These are phyloP conservation scores for Haplosporangium sp. DNA, from an alignment of 371 early-diverging fungal genomes.

Conservation along the genomic window DNA sequence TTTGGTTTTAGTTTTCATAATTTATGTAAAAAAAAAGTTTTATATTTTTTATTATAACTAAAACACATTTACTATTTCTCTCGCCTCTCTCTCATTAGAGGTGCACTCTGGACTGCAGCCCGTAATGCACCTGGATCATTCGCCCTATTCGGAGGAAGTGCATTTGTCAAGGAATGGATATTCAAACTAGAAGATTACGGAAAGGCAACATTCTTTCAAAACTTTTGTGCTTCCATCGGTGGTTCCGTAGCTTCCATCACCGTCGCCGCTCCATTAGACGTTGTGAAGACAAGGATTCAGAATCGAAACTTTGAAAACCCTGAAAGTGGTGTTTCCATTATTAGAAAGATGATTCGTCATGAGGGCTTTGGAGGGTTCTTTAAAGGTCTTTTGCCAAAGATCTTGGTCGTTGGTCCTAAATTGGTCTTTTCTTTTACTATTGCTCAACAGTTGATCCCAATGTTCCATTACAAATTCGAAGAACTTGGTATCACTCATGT, in stretches of 20 bases:
- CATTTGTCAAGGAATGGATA: slow-evolving; percentile 93
- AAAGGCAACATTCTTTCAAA: slow-evolving; percentile 97
- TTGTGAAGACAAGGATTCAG: slow-evolving; percentile 99
- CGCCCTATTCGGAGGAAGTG: slow-evolving; percentile 96
- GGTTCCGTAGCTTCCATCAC: slow-evolving; percentile 96
- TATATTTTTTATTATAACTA: no score
- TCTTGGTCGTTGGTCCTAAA: slow-evolving; percentile 96
- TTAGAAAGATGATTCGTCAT: slow-evolving; percentile 87
- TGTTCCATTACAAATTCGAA: slow-evolving; percentile 72
- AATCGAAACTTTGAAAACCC: slow-evolving; percentile 90
- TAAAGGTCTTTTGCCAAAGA: slow-evolving; percentile 98
- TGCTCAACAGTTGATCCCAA: slow-evolving; percentile 94
- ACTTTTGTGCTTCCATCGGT: slow-evolving; percentile 95
- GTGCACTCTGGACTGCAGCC: slow-evolving; percentile 98
- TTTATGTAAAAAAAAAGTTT: no score
- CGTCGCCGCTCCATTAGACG: slow-evolving; percentile 96
- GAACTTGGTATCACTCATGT: slow-evolving; percentile 58
- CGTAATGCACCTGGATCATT: slow-evolving; percentile 98
- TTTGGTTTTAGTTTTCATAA: no score
- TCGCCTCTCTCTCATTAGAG: slow-evolving; percentile 60
- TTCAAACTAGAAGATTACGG: slow-evolving; percentile 89
- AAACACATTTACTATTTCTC: not conserved
- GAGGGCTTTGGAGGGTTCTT: slow-evolving; percentile 97
- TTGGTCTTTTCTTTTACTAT: slow-evolving; percentile 97
- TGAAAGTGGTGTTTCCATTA: slow-evolving; percentile 88